Evolutionary conservation across 768 basidiomycete genomes (phyloP).

Genomic region (Collybiopsis confluens): DNA sequence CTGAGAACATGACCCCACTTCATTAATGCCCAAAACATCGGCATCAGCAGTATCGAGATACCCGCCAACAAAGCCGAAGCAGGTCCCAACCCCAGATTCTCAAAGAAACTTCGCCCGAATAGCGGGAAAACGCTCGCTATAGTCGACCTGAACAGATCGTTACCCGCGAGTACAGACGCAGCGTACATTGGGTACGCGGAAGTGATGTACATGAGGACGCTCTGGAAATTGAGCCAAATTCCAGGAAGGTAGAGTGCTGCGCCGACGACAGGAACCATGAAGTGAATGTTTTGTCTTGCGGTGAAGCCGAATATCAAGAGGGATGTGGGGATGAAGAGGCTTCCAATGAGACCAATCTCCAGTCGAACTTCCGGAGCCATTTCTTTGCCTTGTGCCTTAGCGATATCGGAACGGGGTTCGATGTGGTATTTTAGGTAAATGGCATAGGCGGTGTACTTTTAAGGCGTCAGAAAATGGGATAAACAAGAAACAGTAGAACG

Average conservation of each 20-base stretch:
- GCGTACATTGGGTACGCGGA: constrained; percentile 26
- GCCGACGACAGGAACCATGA: constrained; percentile 32
- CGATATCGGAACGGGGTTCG: not conserved
- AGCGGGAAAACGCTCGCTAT: constrained; percentile 21
- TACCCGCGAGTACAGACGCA: constrained; percentile 29
- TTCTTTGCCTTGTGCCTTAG: not conserved
- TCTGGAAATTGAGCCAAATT: constrained; percentile 26
- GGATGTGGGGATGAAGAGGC: constrained; percentile 8
- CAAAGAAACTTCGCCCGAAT: not conserved
- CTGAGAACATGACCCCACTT: not conserved
- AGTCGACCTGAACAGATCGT: constrained; percentile 27
- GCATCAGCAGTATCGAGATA: constrained; percentile 4
- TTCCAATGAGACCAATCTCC: constrained; percentile 6
- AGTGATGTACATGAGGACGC: constrained; percentile 24
- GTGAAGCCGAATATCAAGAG: constrained; percentile 25
- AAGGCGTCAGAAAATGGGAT: not conserved
- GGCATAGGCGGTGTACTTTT: constrained; percentile 3
- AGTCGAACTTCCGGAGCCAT: constrained; percentile 6
- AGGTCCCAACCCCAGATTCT: constrained; percentile 4
- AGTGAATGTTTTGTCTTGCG: constrained; percentile 22
- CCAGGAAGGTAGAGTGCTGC: constrained; percentile 26
- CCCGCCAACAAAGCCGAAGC: constrained; percentile 6
- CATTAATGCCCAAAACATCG: not conserved
- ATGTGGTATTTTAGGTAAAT: constrained; percentile 6
- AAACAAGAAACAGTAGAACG: not conserved